Evolutionary conservation across 352 stramenopile genomes (phyloP), one percentile per base, ranked within the genome.

Genomic region (Albugo laibachii): DNA sequence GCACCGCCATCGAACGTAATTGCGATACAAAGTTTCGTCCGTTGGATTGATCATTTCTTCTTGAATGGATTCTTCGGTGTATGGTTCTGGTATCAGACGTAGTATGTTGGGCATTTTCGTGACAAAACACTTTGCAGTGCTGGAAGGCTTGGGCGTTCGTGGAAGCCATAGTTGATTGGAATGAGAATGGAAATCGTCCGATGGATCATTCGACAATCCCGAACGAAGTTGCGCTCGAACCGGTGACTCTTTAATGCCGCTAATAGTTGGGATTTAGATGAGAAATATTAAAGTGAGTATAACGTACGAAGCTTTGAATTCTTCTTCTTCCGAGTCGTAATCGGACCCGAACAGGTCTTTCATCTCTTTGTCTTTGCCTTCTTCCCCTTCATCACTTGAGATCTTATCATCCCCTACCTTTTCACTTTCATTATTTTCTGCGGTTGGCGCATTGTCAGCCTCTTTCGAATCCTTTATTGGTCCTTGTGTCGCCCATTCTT

Each of bases 311-410:
- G 77, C 77, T 55, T 91, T 87, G 62, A 91, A 87, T 49, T 91
- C 77, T 44, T 91, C 77, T 52, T 88, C 76, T 45, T 84, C 77
- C 49, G 77, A 91, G 57, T 91, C 77, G 55, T 91, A 91, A 52
- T 91, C 77, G 36, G 77, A 91, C 44, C 77, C 77, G 48, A 91
- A 91, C 16, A 91, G 63, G n/a, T 91, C 77, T 47, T 83, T 69
- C 74, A 91, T 91, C 57, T 89, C 77, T 40, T 82, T 77, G 46
- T 81, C 69, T 27, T 84, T 86, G 37, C 54, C 43, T 18, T 56
- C 48, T 13, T 66, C 60, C 11, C 75, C 74, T 24, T 86, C 73
- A 57, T 83, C 70, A 52, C 73, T 83, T 41, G 80, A 80, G 41
- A 83, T 62, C 51, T 75, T 41, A 11, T 61, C 56, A 37, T 34